Evolutionary conservation across 1,139 yeast species (phyloP), one percentile per base, ranked within the genome.

Genomic region (Yamadazyma dushanensis): DNA sequence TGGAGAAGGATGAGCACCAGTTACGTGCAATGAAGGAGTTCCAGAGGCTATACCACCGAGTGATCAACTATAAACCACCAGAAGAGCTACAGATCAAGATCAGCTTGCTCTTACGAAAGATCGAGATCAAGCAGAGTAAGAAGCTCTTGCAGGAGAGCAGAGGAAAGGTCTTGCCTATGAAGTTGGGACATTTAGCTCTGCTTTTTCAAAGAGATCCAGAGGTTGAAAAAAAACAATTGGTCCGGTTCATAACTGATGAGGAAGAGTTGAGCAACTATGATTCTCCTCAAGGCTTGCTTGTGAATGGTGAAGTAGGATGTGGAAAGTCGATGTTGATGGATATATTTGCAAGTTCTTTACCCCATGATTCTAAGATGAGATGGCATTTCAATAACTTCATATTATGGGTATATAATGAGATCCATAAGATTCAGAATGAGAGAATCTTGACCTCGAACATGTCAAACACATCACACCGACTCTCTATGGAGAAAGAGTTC

Each of bases 271-370:
- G 58, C n/a, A 69, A 73, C 38, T 68, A 78, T 42, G 63, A 73
- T 2, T 66, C 83, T 0, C 89, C 89, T 0, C 81, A 75, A 40
- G 89, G 90, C 0, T 57, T 83, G 4, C 51, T 83, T 32, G 57
- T 83, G 5, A 80, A 82, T 51, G 90, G 90, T 2, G 88, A 80
- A 43, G 89, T 83, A 3, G 89, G 89, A 0, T 79, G 85, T 50
- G 90, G 90, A 2, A 83, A 83, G 50, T 78, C 87, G 2, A 77
- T 83, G 83, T 55, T 83, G 33, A 76, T 82, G 78, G 89, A 82
- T 47, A 73, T 83, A 16, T 82, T 83, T 61, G 88, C 88, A 1
- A 66, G 69, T 29, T 70, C 83, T 2, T 59, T 83, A 24, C 90
- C 89, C 0, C 78, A 79, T 44, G 63, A 66, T 16, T 73, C 82